phyloP scores from a whole-genome alignment of 495 filamentous ascomycete species.

The Cairneyella variabilis region DNA sequence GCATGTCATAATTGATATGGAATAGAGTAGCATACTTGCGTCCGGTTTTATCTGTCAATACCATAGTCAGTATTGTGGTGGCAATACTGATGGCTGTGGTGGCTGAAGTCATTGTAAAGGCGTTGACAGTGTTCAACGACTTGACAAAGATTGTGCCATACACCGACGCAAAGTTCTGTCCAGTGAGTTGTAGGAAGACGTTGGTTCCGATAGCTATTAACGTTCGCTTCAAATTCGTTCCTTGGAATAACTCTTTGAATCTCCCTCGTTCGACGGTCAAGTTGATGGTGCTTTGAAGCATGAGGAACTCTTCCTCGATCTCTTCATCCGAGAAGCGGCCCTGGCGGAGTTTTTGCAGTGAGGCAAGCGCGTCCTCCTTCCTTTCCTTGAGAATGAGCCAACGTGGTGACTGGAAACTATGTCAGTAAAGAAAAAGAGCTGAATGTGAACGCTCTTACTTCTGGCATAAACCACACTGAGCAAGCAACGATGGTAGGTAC shows the following conservation, averaged over 20 bases:
- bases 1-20: not conserved
- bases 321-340: slow-evolving; percentile 11
- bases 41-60: too few species aligned
- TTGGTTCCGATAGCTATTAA: slow-evolving; percentile 30
- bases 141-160: slow-evolving; percentile 36
- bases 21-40: too few species aligned
- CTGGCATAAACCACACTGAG: slow-evolving; percentile 33
- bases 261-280: slow-evolving; percentile 10
- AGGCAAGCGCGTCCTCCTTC: slow-evolving; percentile 26
- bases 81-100: not conserved
- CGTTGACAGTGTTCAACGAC: slow-evolving; percentile 31
- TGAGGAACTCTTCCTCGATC: slow-evolving; percentile 11
- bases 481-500: slow-evolving; percentile 24
- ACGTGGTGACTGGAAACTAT: slow-evolving; percentile 26
- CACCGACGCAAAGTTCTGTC: slow-evolving; percentile 29
- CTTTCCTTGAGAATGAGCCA: slow-evolving; percentile 33
- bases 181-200: slow-evolving; percentile 35
- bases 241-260: slow-evolving; percentile 30
- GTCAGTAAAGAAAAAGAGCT: slow-evolving; percentile 31
- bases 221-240: slow-evolving; percentile 31
- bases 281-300: slow-evolving; percentile 9
- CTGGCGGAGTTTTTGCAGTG: slow-evolving; percentile 13
- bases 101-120: slow-evolving; percentile 18
- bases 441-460: not conserved
- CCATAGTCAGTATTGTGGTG: not conserved